Conservation (phyloP, 176 grass and related monocot species). For the Metroxylon sagu region DNA sequence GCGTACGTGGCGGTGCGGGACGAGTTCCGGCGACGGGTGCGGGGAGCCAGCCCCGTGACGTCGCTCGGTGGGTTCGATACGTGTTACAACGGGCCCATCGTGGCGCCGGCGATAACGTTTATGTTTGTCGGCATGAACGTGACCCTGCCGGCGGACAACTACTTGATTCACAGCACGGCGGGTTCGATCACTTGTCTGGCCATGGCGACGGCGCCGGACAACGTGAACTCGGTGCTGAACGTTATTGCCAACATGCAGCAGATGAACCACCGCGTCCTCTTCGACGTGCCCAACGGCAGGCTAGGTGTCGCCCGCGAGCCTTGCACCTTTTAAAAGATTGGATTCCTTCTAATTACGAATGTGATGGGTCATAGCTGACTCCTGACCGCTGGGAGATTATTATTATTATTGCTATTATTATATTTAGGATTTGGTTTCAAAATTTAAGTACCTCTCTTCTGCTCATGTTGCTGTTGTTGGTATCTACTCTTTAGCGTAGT, state of each 20-base stretch:
- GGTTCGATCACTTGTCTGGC: slow-evolving; percentile 73
- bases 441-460: no score
- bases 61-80: slow-evolving; percentile 93
- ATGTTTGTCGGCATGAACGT: slow-evolving; percentile 56
- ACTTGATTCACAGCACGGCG: slow-evolving; percentile 92
- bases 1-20: slow-evolving; percentile 72
- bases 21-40: slow-evolving; percentile 86
- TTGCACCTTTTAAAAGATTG: slow-evolving; percentile 36
- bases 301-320: slow-evolving; percentile 62
- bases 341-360: no score
- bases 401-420: no score
- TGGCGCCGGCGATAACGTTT: slow-evolving; percentile 48
- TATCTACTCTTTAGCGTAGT: no score
- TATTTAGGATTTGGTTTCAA: no score
- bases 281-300: slow-evolving; percentile 59
- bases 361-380: no score
- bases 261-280: slow-evolving; percentile 76
- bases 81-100: slow-evolving; percentile 77
- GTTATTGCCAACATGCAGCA: slow-evolving; percentile 96
- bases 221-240: slow-evolving; percentile 79
- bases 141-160: slow-evolving; percentile 69
- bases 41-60: slow-evolving; percentile 43
- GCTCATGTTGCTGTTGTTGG: no score
- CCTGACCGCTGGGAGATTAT: no score
- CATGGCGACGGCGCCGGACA: slow-evolving; percentile 79